phyloP scores from a whole-genome alignment of 257 asterid genomes.

The Haberlea rhodopensis region DNA sequence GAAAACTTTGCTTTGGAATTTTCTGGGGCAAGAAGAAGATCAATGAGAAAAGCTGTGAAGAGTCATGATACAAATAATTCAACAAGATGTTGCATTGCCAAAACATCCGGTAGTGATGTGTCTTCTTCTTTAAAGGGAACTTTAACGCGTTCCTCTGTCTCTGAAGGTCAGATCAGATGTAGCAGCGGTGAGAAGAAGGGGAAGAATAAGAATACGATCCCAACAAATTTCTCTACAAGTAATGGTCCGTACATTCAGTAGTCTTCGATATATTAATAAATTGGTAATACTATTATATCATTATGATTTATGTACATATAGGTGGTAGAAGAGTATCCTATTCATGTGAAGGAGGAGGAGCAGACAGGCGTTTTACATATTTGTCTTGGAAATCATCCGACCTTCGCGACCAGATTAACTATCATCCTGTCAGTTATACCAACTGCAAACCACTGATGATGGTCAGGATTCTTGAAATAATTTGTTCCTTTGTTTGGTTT shows the following conservation, averaged over 20 bases:
- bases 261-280: not conserved
- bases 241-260: not conserved
- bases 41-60: slow-evolving; percentile 51
- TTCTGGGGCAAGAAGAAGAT: slow-evolving; percentile 67
- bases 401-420: slow-evolving; percentile 1
- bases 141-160: slow-evolving; percentile 23
- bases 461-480: slow-evolving; percentile 15
- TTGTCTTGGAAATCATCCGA: slow-evolving; percentile 17
- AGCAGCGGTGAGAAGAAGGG: slow-evolving; percentile 29
- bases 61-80: slow-evolving; percentile 32
- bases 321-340: slow-evolving; percentile 12
- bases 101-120: not conserved
- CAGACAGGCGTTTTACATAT: slow-evolving; percentile 46
- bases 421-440: slow-evolving; percentile 20
- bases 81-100: slow-evolving; percentile 23
- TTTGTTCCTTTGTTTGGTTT: slow-evolving; percentile 24
- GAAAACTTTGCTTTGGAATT: slow-evolving; percentile 51
- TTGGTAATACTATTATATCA: not conserved
- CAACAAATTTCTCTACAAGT: slow-evolving; percentile 28
- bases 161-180: slow-evolving; percentile 17
- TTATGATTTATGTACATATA: not conserved
- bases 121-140: slow-evolving; percentile 25
- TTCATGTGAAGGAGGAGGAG: slow-evolving; percentile 28
- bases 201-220: slow-evolving; percentile 14
- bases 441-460: slow-evolving; percentile 29